Evolutionary conservation across 345 rosid genomes (phyloP).

Genomic region (Ricinus communis): DNA sequence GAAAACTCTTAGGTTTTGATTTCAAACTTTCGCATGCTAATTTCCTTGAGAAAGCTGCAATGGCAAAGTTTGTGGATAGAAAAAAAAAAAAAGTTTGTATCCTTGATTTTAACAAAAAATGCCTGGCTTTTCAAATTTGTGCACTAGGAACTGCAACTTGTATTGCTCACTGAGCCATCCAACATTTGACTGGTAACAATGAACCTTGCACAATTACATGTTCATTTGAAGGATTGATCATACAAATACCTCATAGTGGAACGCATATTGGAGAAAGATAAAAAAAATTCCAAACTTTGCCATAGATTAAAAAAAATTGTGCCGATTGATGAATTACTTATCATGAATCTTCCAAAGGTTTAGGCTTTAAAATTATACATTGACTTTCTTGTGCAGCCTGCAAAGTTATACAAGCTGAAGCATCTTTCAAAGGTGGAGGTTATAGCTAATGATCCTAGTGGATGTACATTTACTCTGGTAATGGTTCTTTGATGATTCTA

Average conservation of each 20-base stretch:
- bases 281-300: background rate
- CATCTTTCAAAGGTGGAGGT: constrained; percentile 97
- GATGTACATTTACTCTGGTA: constrained; percentile 95
- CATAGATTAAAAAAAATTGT: background rate
- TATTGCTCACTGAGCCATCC: background rate
- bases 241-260: background rate
- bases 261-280: background rate
- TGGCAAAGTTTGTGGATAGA: constrained; percentile 2
- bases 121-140: background rate
- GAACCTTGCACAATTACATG: background rate
- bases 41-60: background rate
- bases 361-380: background rate
- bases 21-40: background rate
- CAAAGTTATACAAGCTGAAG: constrained; percentile 90
- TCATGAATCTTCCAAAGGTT: background rate
- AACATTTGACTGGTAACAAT: background rate
- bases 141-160: too few species aligned
- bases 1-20: background rate
- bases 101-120: background rate
- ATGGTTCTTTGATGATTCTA: constrained; percentile 19
- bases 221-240: background rate
- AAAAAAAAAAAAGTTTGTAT: background rate
- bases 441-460: constrained; percentile 90
- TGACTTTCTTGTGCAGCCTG: constrained; percentile 55
- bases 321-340: background rate